phyloP scores from a whole-genome alignment of 2,329 filamentous ascomycete genomes.

The Colletotrichum nymphaeae region DNA sequence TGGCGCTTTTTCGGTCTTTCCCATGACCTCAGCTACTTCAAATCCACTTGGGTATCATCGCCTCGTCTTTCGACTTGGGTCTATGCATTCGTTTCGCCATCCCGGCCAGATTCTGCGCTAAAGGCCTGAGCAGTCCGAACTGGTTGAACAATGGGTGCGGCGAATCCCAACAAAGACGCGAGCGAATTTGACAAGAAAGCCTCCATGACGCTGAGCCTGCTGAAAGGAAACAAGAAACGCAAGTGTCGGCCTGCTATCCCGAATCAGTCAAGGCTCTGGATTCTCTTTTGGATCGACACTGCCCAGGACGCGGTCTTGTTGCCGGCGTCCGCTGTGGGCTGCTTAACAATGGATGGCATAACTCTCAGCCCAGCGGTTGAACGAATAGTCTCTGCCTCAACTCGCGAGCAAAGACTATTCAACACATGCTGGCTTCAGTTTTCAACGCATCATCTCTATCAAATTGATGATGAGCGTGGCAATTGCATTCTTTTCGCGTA shows the following conservation, averaged over 20 bases:
- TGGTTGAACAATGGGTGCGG: background rate
- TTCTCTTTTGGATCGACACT: background rate
- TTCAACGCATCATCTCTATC: slow-evolving; percentile 1
- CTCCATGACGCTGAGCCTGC: background rate
- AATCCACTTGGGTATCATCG: slow-evolving; percentile 8
- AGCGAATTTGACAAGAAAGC: background rate
- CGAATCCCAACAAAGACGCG: slow-evolving; percentile 13
- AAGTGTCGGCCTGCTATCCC: background rate
- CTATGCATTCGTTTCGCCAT: background rate
- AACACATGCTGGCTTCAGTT: background rate
- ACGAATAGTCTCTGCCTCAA: background rate
- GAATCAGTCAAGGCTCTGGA: slow-evolving; percentile 4
- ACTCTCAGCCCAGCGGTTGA: background rate
- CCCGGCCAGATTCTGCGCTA: background rate
- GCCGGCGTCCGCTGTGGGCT: background rate
- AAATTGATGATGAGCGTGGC: background rate
- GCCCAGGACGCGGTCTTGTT: background rate
- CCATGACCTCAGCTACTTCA: background rate
- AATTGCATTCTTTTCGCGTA: background rate
- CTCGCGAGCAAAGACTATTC: background rate
- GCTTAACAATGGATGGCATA: background rate
- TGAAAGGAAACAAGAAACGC: slow-evolving; percentile 12
- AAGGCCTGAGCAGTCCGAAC: background rate
- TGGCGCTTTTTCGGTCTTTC: slow-evolving; percentile 21
- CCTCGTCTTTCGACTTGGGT: background rate